A percentile compares a stretch with the other conserved stretches of the same genome.
Evolutionary conservation across 495 filamentous ascomycete species (phyloP).

Genomic region (Beverwykella pulmonaria): DNA sequence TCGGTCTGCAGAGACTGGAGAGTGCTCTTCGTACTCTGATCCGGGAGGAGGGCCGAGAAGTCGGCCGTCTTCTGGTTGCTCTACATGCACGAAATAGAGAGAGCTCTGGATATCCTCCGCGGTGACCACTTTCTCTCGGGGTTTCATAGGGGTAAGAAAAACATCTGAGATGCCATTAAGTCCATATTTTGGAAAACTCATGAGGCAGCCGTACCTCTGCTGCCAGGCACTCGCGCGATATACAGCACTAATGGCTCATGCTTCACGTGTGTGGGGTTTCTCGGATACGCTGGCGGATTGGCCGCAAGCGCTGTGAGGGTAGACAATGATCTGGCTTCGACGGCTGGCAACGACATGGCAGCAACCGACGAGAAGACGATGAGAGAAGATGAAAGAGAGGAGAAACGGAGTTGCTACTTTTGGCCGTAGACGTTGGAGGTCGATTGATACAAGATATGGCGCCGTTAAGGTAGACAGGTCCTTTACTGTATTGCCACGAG

Average conservation of each 20-base stretch:
- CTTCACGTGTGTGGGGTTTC: constrained; percentile 65
- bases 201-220: constrained; percentile 63
- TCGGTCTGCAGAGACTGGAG: background rate
- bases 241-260: constrained; percentile 77
- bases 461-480: background rate
- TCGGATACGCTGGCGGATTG: constrained; percentile 82
- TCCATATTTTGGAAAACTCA: constrained; percentile 10
- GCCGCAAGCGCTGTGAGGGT: constrained; percentile 76
- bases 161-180: constrained; percentile 62
- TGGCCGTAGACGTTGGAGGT: constrained; percentile 37
- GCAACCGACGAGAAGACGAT: background rate
- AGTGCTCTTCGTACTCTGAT: background rate
- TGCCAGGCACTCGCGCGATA: constrained; percentile 89
- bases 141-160: constrained; percentile 89
- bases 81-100: constrained; percentile 87
- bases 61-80: constrained; percentile 61
- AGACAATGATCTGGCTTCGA: constrained; percentile 83
- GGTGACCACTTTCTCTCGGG: constrained; percentile 81
- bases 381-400: constrained; percentile 4
- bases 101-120: constrained; percentile 83
- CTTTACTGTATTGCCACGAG: background rate
- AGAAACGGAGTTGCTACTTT: constrained; percentile 3
- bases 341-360: constrained; percentile 40
- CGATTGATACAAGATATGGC: background rate
- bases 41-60: constrained; percentile 17